These are phyloP conservation scores for Murraya koenigii DNA, from an alignment of 345 rosid species.

Conservation along the genomic window DNA sequence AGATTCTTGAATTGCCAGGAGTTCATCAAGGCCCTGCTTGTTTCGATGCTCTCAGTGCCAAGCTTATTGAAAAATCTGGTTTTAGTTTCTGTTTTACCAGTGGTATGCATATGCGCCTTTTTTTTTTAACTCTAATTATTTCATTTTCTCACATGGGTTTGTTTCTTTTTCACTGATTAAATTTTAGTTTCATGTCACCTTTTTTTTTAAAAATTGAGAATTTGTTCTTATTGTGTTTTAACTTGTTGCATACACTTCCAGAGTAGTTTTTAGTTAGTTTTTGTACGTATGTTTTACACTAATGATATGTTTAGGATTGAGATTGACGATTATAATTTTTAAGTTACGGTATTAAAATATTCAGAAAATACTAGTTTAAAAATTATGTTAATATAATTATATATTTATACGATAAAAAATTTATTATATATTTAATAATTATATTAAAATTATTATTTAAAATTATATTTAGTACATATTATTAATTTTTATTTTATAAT, in stretches of 20 bases:
- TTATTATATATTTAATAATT: no score
- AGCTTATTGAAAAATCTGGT: slow-evolving; percentile 74
- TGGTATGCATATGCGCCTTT: slow-evolving; percentile 49
- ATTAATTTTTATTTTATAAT: no score
- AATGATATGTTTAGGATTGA: no score
- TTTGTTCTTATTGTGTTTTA: background rate
- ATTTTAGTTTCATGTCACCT: background rate
- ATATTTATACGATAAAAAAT: no score
- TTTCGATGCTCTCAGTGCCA: slow-evolving; percentile 93
- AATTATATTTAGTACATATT: no score
- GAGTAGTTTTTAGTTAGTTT: background rate
- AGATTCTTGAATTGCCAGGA: slow-evolving; percentile 64
- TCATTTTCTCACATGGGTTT: background rate
- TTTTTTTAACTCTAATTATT: background rate
- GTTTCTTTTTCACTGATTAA: background rate
- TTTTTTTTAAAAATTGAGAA: no score
- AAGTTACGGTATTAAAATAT: no score
- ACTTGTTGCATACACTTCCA: background rate
- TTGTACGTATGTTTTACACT: background rate
- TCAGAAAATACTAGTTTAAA: no score
- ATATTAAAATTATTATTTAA: no score
- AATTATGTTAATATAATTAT: no score
- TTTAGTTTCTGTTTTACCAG: slow-evolving; percentile 75
- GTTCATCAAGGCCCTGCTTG: slow-evolving; percentile 92
- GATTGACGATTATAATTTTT: no score